Evolutionary conservation across 169 alveolate genomes (phyloP).

Genomic region (Perkinsus olseni): DNA sequence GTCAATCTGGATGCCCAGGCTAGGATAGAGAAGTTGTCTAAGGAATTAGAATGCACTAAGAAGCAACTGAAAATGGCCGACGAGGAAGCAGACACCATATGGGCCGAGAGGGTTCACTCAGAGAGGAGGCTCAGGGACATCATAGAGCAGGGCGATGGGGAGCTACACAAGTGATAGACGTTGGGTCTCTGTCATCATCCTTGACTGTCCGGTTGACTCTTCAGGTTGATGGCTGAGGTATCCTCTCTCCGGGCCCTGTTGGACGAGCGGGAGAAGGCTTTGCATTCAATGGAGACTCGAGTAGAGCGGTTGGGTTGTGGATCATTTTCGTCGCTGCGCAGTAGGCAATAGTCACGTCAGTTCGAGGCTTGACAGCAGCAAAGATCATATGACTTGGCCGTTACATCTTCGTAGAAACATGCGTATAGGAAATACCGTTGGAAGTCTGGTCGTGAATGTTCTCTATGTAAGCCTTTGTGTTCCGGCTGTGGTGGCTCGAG

Average conservation of each 20-base stretch:
- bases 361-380: too few relatives aligned
- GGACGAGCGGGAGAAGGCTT: not conserved
- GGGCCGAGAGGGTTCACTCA: not conserved
- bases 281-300: not conserved
- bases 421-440: too few relatives aligned
- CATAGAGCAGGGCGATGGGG: not conserved
- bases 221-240: not conserved
- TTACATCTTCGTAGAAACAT: too few relatives aligned
- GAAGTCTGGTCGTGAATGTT: too few relatives aligned
- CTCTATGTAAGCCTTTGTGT: too few relatives aligned
- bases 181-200: not conserved
- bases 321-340: too few relatives aligned
- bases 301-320: too few relatives aligned
- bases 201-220: not conserved
- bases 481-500: too few relatives aligned
- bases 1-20: not conserved
- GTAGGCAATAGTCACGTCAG: too few relatives aligned
- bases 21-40: not conserved
- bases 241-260: not conserved
- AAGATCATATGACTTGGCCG: too few relatives aligned
- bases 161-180: not conserved
- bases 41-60: not conserved
- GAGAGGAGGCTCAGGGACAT: not conserved
- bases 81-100: not conserved
- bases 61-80: not conserved